Evolutionary conservation across 768 basidiomycete genomes (phyloP).

Genomic region (Leccinum incarnatum): DNA sequence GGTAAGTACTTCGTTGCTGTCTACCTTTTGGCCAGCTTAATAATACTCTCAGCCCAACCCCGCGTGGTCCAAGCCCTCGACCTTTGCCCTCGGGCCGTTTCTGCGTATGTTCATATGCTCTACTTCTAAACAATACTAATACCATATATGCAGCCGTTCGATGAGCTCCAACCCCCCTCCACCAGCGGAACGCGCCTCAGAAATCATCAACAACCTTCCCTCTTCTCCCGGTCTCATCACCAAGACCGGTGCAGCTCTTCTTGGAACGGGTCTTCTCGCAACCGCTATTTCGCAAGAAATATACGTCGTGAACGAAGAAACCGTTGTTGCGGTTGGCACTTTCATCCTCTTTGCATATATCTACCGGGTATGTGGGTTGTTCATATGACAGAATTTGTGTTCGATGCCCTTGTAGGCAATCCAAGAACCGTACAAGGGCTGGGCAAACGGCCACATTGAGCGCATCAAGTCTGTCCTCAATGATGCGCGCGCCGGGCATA

Average conservation of each 20-base stretch:
- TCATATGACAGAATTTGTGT: not conserved
- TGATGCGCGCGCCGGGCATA: conserved; percentile 83
- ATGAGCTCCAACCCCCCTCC: conserved; percentile 68
- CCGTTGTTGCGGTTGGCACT: conserved; percentile 82
- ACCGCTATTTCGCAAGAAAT: conserved; percentile 96
- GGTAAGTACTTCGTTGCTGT: conserved; percentile 36
- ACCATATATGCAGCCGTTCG: conserved; percentile 48
- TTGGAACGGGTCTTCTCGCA: conserved; percentile 85
- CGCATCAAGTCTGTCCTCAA: conserved; percentile 82
- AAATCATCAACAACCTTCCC: conserved; percentile 85
- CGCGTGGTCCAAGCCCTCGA: conserved; percentile 36
- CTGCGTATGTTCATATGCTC: conserved; percentile 40
- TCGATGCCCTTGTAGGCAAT: conserved; percentile 48
- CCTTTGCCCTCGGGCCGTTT: conserved; percentile 41
- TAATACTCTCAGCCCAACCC: conserved; percentile 45
- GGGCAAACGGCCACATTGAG: conserved; percentile 87
- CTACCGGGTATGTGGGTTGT: conserved; percentile 57
- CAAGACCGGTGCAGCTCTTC: conserved; percentile 90
- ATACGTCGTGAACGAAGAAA: conserved; percentile 97
- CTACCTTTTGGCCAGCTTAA: not conserved
- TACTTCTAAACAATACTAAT: conserved; percentile 7
- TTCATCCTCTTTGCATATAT: conserved; percentile 80
- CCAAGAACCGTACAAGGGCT: conserved; percentile 85
- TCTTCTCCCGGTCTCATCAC: conserved; percentile 86
- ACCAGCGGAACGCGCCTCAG: conserved; percentile 82